Base-by-base conservation (phyloP, 2,329 filamentous ascomycete genomes). In the Cladophialophora yegresii region DNA sequence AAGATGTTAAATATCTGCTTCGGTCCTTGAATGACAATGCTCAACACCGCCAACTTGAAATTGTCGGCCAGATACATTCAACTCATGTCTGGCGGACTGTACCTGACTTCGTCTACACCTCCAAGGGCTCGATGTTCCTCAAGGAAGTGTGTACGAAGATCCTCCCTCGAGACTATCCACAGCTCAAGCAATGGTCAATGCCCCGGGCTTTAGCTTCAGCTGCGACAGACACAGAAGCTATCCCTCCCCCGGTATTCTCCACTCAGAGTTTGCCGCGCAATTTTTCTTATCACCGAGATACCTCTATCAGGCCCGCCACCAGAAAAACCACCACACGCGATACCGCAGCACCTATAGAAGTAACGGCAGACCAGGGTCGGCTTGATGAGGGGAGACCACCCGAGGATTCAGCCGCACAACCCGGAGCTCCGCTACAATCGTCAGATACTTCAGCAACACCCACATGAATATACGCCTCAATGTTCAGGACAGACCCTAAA, bases 101-200 rank as follows among this genome's bases (percentile, higher is more conserved):
- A 76, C 89, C 92, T 8, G 93, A 98, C 76, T 96, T 96, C 73
- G 91, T 96, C 72, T 93, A 89, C 77, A 87, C 90, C 23, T 87
- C 89, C 57, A 82, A 83, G 13, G 83, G 84, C 40, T 89, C 88
- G 53, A 79, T 84, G 0, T 91, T 96, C 75, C 86, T 92, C 72
- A 83, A 83, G 33, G 85, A 87, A 64, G 87, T 97, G 63, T 83
- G 85, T 58, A 83, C 92, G 2, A 85, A 89, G 61, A 81, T 96
- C 28, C 78, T 95, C 6, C 85, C 89, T 1, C 87, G 89, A 67
- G 83, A 91, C 68, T 87, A 90, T 91, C 79, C 71, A 77, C 77
- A 55, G 1, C 77, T 90, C 67, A 85, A 85, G 67, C 76, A 86
- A 51, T 96, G 93, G 78, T 82, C 84, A 50, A 81, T 96, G 49